phyloP scores from a whole-genome alignment of 441 rosid genomes.

The Mallotus repandus region DNA sequence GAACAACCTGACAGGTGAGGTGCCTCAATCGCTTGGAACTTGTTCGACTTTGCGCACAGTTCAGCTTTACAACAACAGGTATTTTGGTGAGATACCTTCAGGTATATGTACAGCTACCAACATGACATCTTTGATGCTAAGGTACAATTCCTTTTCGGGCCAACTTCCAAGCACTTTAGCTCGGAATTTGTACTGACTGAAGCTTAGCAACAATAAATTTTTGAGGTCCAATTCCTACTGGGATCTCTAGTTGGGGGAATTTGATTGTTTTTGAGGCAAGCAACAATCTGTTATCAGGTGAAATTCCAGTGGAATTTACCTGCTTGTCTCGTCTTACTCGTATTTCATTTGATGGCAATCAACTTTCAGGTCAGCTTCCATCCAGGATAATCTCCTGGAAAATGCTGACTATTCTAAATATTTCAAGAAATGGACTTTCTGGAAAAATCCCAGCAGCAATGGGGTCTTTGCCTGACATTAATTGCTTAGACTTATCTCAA shows the following conservation, averaged over 20 bases:
- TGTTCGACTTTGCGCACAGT: slow-evolving; percentile 51
- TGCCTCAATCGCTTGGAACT: slow-evolving; percentile 64
- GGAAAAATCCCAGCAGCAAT: slow-evolving; percentile 62
- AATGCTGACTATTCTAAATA: slow-evolving; percentile 40
- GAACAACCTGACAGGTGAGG: slow-evolving; percentile 62
- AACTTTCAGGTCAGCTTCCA: slow-evolving; percentile 66
- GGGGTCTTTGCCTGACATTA: slow-evolving; percentile 53
- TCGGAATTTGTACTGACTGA: slow-evolving; percentile 63
- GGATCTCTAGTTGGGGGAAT: slow-evolving; percentile 50
- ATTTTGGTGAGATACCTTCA: slow-evolving; percentile 71
- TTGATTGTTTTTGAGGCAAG: slow-evolving; percentile 56
- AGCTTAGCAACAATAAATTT: slow-evolving; percentile 65
- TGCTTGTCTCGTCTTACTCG: slow-evolving; percentile 41
- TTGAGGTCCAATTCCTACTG: slow-evolving; percentile 70
- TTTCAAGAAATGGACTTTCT: slow-evolving; percentile 63
- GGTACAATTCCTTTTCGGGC: slow-evolving; percentile 69
- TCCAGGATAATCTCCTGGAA: slow-evolving; percentile 63
- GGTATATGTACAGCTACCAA: slow-evolving; percentile 60
- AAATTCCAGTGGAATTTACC: slow-evolving; percentile 58
- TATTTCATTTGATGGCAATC: slow-evolving; percentile 54
- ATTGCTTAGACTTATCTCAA: slow-evolving; percentile 62
- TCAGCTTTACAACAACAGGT: slow-evolving; percentile 61
- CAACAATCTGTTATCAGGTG: slow-evolving; percentile 64
- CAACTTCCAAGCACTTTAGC: slow-evolving; percentile 54
- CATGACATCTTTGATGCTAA: slow-evolving; percentile 52